Conservation (phyloP, 176 grass and related monocot genomes). For the Phragmites australis region DNA sequence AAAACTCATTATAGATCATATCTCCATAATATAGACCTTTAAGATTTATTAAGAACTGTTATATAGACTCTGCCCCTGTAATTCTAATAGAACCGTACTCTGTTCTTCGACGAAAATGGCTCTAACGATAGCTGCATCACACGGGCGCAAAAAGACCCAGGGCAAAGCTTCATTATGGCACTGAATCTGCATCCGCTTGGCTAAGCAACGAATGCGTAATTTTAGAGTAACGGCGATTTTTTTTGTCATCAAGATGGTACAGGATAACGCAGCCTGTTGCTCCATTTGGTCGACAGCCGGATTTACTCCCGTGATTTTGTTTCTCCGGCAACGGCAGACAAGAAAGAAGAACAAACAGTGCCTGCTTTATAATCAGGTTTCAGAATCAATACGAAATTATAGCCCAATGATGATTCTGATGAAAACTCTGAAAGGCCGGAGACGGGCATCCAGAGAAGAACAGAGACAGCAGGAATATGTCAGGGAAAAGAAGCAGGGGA, state of each 20-base stretch:
- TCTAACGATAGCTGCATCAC: too few relatives aligned
- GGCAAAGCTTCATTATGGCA: not conserved
- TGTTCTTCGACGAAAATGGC: too few relatives aligned
- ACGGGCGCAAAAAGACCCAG: too few relatives aligned
- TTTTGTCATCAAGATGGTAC: too few relatives aligned
- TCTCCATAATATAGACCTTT: too few relatives aligned
- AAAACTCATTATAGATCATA: too few relatives aligned
- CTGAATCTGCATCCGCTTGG: not conserved
- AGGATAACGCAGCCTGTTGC: not conserved
- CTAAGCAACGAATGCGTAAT: not conserved
- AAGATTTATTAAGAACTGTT: too few relatives aligned
- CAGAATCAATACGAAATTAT: not conserved
- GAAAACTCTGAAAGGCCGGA: not conserved
- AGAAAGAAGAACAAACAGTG: not conserved
- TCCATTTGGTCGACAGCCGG: not conserved
- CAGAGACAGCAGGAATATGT: conserved; percentile 9
- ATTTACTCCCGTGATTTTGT: not conserved
- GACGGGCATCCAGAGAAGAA: not conserved
- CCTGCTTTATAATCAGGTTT: not conserved
- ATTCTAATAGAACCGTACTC: too few relatives aligned
- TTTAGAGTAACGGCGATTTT: not conserved
- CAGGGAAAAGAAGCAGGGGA: not conserved
- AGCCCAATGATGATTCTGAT: not conserved
- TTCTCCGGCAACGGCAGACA: not conserved
- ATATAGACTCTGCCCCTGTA: too few relatives aligned